Conservation (phyloP, 2,329 filamentous ascomycete species). For the Penicillium sp. region DNA sequence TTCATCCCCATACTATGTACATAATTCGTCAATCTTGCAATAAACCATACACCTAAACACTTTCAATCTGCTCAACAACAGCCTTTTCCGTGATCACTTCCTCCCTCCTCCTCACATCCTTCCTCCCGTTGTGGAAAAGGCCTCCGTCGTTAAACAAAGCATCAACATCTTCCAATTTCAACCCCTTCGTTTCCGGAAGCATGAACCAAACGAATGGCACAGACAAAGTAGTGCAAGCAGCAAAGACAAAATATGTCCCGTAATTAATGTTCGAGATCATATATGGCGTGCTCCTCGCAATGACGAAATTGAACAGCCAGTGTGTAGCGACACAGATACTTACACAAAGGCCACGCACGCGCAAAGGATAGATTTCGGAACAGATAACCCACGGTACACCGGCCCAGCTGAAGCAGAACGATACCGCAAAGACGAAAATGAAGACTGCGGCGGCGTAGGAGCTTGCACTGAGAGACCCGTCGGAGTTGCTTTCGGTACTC, state of each 20-base stretch:
- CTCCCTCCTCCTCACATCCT: too few species aligned
- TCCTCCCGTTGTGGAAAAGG: background rate
- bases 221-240: conserved; percentile 9
- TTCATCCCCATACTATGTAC: too few species aligned
- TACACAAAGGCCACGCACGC: conserved; percentile 64
- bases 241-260: conserved; percentile 25
- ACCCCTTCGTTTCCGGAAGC: conserved; percentile 31
- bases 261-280: conserved; percentile 48
- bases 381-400: conserved; percentile 70
- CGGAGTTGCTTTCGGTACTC: conserved; percentile 47
- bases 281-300: conserved; percentile 62
- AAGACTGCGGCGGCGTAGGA: conserved; percentile 67
- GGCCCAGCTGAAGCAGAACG: conserved; percentile 68
- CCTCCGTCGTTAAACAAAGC: conserved; percentile 17
- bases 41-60: background rate
- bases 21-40: too few species aligned
- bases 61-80: conserved; percentile 1
- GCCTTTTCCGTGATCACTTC: too few species aligned
- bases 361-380: conserved; percentile 65
- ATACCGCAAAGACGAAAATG: conserved; percentile 66
- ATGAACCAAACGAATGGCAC: conserved; percentile 25
- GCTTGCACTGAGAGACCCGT: conserved; percentile 55
- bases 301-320: conserved; percentile 71
- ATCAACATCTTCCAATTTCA: conserved; percentile 31
- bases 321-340: conserved; percentile 65